These are phyloP conservation scores for Leishmania tarentolae DNA, from an alignment of 208 protist genomes.

Conservation along the genomic window DNA sequence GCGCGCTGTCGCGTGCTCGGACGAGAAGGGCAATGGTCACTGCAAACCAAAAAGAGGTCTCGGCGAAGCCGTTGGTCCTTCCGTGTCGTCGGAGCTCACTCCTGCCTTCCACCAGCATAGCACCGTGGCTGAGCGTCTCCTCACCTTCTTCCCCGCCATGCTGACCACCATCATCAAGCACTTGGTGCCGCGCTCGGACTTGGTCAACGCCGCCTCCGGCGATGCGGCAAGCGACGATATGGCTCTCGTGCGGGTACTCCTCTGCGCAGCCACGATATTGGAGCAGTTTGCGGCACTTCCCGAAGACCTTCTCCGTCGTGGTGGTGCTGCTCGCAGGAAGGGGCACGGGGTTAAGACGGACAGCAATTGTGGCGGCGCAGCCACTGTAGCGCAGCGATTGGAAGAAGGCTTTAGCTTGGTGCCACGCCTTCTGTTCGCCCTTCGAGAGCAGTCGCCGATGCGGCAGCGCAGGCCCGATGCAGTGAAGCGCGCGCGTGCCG, in stretches of 20 bases:
- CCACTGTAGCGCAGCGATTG: constrained; percentile 12
- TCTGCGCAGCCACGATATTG: constrained; percentile 22
- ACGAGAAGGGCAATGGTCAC: no score
- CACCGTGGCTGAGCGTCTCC: constrained; percentile 21
- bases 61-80: background rate
- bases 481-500: constrained; percentile 9
- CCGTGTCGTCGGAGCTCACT: background rate
- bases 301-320: constrained; percentile 19
- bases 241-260: constrained; percentile 24
- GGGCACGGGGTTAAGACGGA: background rate
- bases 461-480: background rate
- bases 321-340: background rate
- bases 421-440: constrained; percentile 39
- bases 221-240: constrained; percentile 12
- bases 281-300: constrained; percentile 31
- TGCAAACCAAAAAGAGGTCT: background rate
- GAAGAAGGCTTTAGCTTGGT: constrained; percentile 33
- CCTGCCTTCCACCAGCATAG: constrained; percentile 20
- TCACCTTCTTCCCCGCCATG: constrained; percentile 23
- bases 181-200: constrained; percentile 12
- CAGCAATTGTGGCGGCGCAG: background rate
- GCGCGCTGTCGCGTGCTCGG: no score
- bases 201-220: background rate
- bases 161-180: constrained; percentile 23
- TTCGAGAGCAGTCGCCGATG: constrained; percentile 26